Evolutionary conservation across 2,329 filamentous ascomycete genomes (phyloP), one percentile per base, ranked within the genome.

Genomic region (Nemania diffusa): DNA sequence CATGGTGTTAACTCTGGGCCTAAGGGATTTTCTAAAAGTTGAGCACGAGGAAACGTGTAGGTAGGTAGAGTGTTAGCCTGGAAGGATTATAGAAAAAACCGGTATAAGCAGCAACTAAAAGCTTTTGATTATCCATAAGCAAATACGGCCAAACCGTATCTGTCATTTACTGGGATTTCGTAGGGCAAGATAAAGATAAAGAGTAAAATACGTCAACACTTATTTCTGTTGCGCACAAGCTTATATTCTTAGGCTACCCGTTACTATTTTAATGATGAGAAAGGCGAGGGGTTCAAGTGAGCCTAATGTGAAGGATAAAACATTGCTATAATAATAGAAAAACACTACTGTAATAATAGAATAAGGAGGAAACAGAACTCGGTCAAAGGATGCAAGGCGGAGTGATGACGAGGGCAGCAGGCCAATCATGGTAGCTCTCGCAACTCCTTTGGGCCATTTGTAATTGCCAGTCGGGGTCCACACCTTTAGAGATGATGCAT

Each of bases 401-500:
- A 40, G 26, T 44, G 40, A 50, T 53, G 46, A 27, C 13, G 27
- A 53, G 46, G 40, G 32, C 40, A 52, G 15, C 13, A 13, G 48
- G n/a, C 62, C 65, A 62, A 68, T 65, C 57, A 62, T 34, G 11
- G 17, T 32, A 2, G 22, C 26, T 58, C 42, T 40, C 32, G 3
- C 24, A 24, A 24, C 65, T 40, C 40, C 62, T 65, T 62, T 46
- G n/a, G 62, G 62, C 29, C 26, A 57, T 58, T 50, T 50, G 46
- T 26, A 27, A 50, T 50, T 27, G 11, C 46, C 24, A 50, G 24
- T 44, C n/a, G n/a, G 40, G 40, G 40, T 44, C 40, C 40, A 44
- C 40, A 44, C 20, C 40, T 44, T 44, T 6, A 17, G 17, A 44
- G 6, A 40, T 40, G 37, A 11, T 13, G 37, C 37, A 40, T 5